These are phyloP conservation scores for Pseudisothecium myosuroides DNA, from an alignment of 225 moss, liverwort and hornwort species.

Conservation along the genomic window DNA sequence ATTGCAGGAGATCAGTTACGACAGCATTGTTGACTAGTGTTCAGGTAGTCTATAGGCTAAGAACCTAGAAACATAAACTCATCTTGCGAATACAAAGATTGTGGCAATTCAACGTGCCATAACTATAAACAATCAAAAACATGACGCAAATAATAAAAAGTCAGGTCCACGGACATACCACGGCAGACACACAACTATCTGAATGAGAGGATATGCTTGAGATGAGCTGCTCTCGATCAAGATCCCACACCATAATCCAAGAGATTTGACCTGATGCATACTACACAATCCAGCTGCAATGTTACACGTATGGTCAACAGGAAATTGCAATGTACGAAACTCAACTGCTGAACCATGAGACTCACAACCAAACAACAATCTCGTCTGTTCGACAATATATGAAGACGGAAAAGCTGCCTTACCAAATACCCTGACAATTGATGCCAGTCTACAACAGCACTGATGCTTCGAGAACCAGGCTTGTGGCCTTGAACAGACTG, in stretches of 20 bases:
- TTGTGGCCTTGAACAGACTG: constrained; percentile 93
- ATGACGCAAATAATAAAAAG: neutral
- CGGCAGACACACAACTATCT: constrained; percentile 74
- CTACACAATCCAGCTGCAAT: constrained; percentile 36
- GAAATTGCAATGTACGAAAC: neutral
- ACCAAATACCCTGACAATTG: constrained; percentile 87
- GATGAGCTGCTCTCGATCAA: constrained; percentile 70
- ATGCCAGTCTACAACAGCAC: constrained; percentile 97
- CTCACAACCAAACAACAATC: neutral
- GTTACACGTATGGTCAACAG: neutral
- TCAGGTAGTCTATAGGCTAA: neutral
- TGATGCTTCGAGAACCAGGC: constrained; percentile 83
- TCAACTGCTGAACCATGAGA: neutral
- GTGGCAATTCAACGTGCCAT: neutral
- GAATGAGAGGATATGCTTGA: constrained; percentile 71
- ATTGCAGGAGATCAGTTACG: neutral
- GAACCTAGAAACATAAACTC: neutral
- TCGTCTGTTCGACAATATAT: neutral
- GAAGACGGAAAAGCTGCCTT: neutral
- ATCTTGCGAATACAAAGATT: neutral
- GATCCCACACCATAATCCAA: constrained; percentile 92
- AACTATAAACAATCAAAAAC: neutral
- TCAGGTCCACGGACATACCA: constrained; percentile 37
- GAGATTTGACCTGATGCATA: constrained; percentile 97
- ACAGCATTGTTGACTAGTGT: neutral